Conservation (phyloP, 805 yeast genomes). For the Zygotorulaspora florentina region DNA sequence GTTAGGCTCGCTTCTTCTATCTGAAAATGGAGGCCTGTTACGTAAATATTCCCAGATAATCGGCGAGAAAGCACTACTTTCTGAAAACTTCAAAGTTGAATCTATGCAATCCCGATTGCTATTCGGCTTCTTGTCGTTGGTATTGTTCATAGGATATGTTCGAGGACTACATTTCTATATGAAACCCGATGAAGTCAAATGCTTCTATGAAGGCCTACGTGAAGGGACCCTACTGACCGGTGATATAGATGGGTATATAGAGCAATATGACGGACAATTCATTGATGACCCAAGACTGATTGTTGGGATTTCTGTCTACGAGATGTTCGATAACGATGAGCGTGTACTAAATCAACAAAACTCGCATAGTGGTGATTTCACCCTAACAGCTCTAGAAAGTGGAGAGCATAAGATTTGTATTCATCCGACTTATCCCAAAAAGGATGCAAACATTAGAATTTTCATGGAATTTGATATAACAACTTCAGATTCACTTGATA, state of each 20-base stretch:
- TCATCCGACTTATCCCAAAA: conserved; percentile 45
- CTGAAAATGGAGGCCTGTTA: too few species aligned
- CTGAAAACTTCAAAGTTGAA: background rate
- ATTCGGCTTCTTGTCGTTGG: background rate
- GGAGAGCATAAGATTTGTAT: conserved; percentile 87
- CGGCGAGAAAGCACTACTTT: background rate
- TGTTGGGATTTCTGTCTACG: conserved; percentile 51
- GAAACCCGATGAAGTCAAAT: conserved; percentile 67
- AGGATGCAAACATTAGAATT: conserved; percentile 54
- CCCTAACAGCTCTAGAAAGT: conserved; percentile 75
- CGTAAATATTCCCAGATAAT: too few species aligned
- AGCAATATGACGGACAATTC: conserved; percentile 42
- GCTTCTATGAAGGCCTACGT: conserved; percentile 81
- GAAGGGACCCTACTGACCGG: conserved; percentile 79
- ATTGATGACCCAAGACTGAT: conserved; percentile 52
- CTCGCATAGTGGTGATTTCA: conserved; percentile 58
- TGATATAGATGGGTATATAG: conserved; percentile 64
- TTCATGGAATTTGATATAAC: conserved; percentile 70
- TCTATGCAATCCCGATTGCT: background rate
- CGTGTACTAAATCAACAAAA: conserved; percentile 67
- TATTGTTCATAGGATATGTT: background rate
- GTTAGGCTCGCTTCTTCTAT: background rate
- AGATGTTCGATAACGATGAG: conserved; percentile 77
- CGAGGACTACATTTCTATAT: conserved; percentile 65
- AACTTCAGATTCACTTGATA: conserved; percentile 60